Evolutionary conservation across 108 stramenopile genomes (phyloP), one percentile per base, ranked within the genome.

Genomic region (Skeletonema menzelii): DNA sequence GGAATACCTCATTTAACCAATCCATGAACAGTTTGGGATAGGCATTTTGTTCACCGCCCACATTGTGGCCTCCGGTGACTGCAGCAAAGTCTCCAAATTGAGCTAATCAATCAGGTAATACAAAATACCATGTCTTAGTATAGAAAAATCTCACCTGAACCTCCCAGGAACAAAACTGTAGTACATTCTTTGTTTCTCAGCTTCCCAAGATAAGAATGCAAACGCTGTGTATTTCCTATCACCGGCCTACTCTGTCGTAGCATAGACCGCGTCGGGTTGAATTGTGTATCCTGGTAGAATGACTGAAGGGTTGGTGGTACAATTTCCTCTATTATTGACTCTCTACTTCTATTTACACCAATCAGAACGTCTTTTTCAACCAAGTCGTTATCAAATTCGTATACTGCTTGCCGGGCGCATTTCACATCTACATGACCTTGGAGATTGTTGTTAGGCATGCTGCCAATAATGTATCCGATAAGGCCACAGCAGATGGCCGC

Each of bases 11-110:
- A 62, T 78, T 78, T 34, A 78, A 17, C 77, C 77, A 78, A 47
- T 78, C 77, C 26, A 78, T 70, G 59, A 78, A 78, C 31, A 65
- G 56, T 34, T 63, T 66, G 4, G 77, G 69, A 67, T 56, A 78
- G 3, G 77, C 56, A 37, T 66, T 66, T 20, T 66, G 13, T 19
- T 19, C 28, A 37, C 77, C 77, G 22, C 56, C 56, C 4, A 65
- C 69, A 13, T 76, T 67, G 35, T 76, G 75, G 1, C 75, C 75
- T 5, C 28, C 67, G 22, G 67, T 76, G 67, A 76, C 70, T 40
- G 38, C 8, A 3, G 8, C 38, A 40, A 40, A 40, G 14, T 40
- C 13, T 15, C 8, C 0, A 13, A 15, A 14, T 13, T 40, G 13
- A 40, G 38, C 38, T 8, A 8, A 40, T 14, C 13, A 40, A 14